These are phyloP conservation scores for Calycina marina DNA, from an alignment of 2,329 filamentous ascomycete species.

Conservation along the genomic window DNA sequence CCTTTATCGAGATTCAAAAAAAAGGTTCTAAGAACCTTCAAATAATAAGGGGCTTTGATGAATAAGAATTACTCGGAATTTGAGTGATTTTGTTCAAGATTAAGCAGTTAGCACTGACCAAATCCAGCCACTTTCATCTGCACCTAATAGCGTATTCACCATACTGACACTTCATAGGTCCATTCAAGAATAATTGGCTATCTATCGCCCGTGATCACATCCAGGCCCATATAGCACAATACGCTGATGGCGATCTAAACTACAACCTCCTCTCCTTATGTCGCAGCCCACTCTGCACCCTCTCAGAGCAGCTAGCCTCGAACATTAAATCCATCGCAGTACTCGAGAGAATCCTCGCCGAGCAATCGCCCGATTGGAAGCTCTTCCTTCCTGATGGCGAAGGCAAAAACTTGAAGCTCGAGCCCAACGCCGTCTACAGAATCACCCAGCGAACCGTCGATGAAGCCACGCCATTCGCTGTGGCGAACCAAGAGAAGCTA, in stretches of 20 bases:
- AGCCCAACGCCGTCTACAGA: slow-evolving; percentile 6
- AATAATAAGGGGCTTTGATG: no score
- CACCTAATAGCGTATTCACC: not conserved
- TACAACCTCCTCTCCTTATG: slow-evolving; percentile 69
- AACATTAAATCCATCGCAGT: slow-evolving; percentile 27
- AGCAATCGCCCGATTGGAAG: slow-evolving; percentile 29
- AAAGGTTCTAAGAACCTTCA: no score
- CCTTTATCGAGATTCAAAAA: no score
- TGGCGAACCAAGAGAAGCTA: slow-evolving; percentile 5
- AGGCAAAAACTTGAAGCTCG: slow-evolving; percentile 3
- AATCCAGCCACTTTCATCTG: no score
- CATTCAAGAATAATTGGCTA: slow-evolving; percentile 44
- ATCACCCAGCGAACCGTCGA: slow-evolving; percentile 12
- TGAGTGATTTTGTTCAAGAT: no score
- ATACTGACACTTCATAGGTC: slow-evolving; percentile 11
- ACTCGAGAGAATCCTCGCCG: slow-evolving; percentile 27
- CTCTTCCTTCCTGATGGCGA: slow-evolving; percentile 17
- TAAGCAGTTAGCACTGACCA: no score
- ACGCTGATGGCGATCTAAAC: slow-evolving; percentile 49
- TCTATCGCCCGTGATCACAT: slow-evolving; percentile 49
- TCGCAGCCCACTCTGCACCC: slow-evolving; percentile 39
- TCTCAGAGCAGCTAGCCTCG: slow-evolving; percentile 25
- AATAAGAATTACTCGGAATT: no score
- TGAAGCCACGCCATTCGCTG: slow-evolving; percentile 1
- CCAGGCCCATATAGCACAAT: slow-evolving; percentile 48